phyloP scores from a whole-genome alignment of 2,329 filamentous ascomycete species.

The Pestalotiopsis sp. region DNA sequence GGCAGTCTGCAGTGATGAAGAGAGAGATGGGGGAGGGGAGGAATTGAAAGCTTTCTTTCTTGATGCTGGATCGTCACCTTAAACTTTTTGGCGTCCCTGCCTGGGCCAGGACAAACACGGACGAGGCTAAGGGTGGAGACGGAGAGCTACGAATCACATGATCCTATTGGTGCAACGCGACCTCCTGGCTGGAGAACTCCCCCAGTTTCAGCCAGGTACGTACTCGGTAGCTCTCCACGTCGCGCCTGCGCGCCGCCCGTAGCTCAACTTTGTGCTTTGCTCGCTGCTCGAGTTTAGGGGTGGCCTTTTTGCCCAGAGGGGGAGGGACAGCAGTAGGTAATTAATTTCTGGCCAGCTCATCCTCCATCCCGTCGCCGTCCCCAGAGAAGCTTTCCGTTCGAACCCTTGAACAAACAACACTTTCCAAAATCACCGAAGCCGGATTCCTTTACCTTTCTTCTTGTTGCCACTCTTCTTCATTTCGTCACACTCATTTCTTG shows the following conservation, averaged over 20 bases:
- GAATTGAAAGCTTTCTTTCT: neutral
- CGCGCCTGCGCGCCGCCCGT: neutral
- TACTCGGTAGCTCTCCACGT: neutral
- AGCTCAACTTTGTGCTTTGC: neutral
- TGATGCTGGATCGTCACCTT: slow-evolving; percentile 1
- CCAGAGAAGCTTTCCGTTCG: neutral
- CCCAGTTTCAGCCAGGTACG: neutral
- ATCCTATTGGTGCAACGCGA: neutral
- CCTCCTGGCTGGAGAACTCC: neutral
- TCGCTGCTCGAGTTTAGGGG: neutral
- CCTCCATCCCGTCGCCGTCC: neutral
- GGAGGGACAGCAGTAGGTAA: neutral
- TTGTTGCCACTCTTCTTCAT: neutral
- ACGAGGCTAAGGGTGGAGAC: slow-evolving; percentile 8
- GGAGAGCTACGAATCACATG: neutral
- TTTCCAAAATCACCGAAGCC: neutral
- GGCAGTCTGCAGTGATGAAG: neutral
- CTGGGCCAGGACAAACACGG: neutral
- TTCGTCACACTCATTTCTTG: slow-evolving; percentile 13
- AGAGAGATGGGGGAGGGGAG: neutral
- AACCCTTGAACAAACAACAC: neutral
- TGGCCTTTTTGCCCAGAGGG: neutral
- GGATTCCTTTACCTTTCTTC: neutral
- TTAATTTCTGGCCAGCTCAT: slow-evolving; percentile 10
- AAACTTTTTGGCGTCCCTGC: slow-evolving; percentile 1